phyloP scores from a whole-genome alignment of 2,329 filamentous ascomycete genomes.

The Chalaropsis thielavioides region DNA sequence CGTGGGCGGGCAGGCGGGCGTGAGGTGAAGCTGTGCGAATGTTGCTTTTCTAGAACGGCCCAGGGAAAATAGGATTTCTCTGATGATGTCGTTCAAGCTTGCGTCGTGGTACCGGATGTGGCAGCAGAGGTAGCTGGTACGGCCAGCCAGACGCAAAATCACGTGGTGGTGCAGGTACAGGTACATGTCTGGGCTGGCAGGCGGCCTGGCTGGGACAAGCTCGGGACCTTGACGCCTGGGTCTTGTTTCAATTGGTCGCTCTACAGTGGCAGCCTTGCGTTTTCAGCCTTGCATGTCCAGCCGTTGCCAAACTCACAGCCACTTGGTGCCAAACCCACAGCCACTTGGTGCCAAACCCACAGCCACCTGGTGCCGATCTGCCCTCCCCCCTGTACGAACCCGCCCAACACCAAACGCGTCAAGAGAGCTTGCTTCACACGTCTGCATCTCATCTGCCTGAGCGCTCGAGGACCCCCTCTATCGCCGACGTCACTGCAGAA shows the following conservation, averaged over 20 bases:
- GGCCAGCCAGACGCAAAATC: background rate
- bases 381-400: no score
- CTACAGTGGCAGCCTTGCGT: conserved; percentile 7
- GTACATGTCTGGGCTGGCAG: background rate
- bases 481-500: background rate
- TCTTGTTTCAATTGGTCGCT: background rate
- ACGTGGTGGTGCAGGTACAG: background rate
- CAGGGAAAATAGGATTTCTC: background rate
- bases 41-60: no score
- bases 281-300: conserved; percentile 8
- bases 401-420: background rate
- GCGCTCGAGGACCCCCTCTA: background rate
- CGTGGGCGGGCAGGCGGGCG: no score
- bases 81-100: conserved; percentile 5
- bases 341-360: background rate
- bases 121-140: background rate
- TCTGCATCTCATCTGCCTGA: background rate
- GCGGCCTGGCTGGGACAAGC: background rate
- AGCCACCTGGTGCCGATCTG: no score
- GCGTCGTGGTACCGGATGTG: background rate
- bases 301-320: background rate
- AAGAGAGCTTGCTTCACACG: background rate
- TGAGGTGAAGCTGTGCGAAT: background rate
- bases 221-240: background rate
- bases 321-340: background rate